Percentiles rank a stretch among this genome's conserved stretches.
phyloP scores from a whole-genome alignment of 2,329 filamentous ascomycete genomes.

The Monosporascus sp. region DNA sequence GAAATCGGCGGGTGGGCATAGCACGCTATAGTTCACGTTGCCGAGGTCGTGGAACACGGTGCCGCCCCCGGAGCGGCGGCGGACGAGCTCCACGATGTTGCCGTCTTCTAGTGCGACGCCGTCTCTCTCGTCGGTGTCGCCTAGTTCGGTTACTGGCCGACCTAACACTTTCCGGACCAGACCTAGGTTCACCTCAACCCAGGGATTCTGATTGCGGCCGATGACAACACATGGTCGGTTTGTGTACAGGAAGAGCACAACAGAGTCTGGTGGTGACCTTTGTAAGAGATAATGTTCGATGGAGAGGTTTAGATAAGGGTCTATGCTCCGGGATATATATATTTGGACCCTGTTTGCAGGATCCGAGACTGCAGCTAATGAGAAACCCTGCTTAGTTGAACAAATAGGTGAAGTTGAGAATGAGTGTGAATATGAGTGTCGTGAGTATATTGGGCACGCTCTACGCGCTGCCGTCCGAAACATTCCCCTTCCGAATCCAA shows the following conservation, averaged over 20 bases:
- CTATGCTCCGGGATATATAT: slow-evolving; percentile 62
- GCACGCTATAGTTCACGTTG: slow-evolving; percentile 94
- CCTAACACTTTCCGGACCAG: slow-evolving; percentile 37
- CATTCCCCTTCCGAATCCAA: not conserved
- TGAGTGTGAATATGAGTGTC: not conserved
- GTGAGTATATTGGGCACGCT: not conserved
- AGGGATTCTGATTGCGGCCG: slow-evolving; percentile 96
- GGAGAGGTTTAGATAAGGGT: slow-evolving; percentile 87
- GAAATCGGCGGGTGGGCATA: slow-evolving; percentile 71
- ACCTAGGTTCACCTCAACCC: slow-evolving; percentile 79
- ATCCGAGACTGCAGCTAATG: slow-evolving; percentile 34
- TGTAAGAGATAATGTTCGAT: slow-evolving; percentile 88
- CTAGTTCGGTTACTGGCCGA: not conserved
- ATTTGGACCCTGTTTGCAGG: slow-evolving; percentile 55
- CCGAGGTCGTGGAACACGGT: slow-evolving; percentile 91
- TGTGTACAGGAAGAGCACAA: slow-evolving; percentile 79
- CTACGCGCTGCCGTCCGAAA: not conserved
- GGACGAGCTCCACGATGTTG: slow-evolving; percentile 57
- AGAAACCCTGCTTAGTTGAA: slow-evolving; percentile 17
- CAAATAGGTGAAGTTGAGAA: not conserved
- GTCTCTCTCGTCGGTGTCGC: slow-evolving; percentile 1
- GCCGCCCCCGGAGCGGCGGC: slow-evolving; percentile 82
- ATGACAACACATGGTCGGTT: slow-evolving; percentile 87
- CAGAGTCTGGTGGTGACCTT: slow-evolving; percentile 65
- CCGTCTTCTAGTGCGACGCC: slow-evolving; percentile 16